Base-by-base conservation (phyloP, 2,329 filamentous ascomycete genomes). In the Bipolaris bicolor region DNA sequence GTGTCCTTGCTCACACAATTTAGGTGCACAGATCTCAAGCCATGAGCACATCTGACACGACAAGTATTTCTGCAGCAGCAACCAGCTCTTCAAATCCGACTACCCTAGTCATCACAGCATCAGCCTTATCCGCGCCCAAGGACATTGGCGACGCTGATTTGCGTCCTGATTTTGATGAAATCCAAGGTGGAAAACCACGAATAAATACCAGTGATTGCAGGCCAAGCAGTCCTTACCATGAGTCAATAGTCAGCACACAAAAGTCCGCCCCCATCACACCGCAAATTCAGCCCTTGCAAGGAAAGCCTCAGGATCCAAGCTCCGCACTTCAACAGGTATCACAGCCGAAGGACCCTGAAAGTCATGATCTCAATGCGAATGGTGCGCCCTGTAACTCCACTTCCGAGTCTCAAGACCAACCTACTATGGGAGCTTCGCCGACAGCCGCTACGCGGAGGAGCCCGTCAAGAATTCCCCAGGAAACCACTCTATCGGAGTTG, bases 401-500 rank as follows among this genome's bases (percentile, higher is more conserved):
- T 36, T 43, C 33, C 16, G 33, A 46, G 26, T 13, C 36, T 20
- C 43, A 39, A 36, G 37, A 18, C 18, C 16, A 48, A 16, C 34
- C 24, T 31, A 22, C 13, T 3, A 22, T 22, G 26, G 49, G 39
- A 36, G 26, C n/a, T 24, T 40, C 37, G 11, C 39, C 45, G 15
- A 26, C 29, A 31, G 29, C 29, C n/a, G 3, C 47, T 10, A 13
- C 22, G 11, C 24, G 9, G 7, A 15, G 34, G 15, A 7, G 11
- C 18, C 65, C 34, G 65, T 63, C 57, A 43, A 73, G 74, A 65
- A 68, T 71, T 7, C 68, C 72, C 20, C 78, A 86, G 41, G 77
- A 83, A 72, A 67, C 77, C 11, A 83, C 81, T 49, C 80, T 83
- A 20, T 69, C 77, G 0, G 71, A 77, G 20, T 77, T 86, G 3